Conservation (phyloP, 257 asterid genomes). For the Ehretia macrophylla region DNA sequence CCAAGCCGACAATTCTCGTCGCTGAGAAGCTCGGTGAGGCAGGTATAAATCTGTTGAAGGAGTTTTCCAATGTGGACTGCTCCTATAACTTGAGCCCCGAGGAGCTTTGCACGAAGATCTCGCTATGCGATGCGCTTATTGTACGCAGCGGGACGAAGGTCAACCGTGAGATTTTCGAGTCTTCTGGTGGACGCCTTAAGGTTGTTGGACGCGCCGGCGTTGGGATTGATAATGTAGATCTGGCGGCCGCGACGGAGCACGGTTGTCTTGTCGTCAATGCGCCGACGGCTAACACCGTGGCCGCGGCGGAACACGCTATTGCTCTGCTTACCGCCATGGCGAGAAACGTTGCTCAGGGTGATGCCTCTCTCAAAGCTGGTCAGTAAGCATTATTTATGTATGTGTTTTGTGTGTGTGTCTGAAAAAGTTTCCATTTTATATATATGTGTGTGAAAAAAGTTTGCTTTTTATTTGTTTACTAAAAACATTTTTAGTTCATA, state of each 20-base stretch:
- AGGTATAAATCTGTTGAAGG: slow-evolving; percentile 64
- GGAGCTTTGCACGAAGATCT: slow-evolving; percentile 90
- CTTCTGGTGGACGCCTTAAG: slow-evolving; percentile 81
- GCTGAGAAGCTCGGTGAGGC: slow-evolving; percentile 92
- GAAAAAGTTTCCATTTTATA: not conserved
- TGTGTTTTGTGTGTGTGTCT: not conserved
- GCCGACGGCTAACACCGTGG: slow-evolving; percentile 89
- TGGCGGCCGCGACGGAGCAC: slow-evolving; percentile 93
- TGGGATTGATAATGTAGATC: slow-evolving; percentile 94
- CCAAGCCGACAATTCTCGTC: slow-evolving; percentile 79
- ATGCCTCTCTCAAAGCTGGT: slow-evolving; percentile 89
- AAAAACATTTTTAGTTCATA: not conserved
- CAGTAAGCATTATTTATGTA: slow-evolving; percentile 14
- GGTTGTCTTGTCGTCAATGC: slow-evolving; percentile 92
- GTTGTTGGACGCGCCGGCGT: slow-evolving; percentile 98
- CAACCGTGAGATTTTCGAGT: slow-evolving; percentile 76
- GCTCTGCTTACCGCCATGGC: slow-evolving; percentile 89
- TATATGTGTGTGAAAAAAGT: not conserved
- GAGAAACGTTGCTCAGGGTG: slow-evolving; percentile 82
- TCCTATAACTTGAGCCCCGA: slow-evolving; percentile 82
- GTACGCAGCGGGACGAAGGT: slow-evolving; percentile 93
- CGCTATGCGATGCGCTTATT: slow-evolving; percentile 82
- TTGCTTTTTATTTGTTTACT: not conserved
- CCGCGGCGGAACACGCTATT: slow-evolving; percentile 96
- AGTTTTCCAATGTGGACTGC: slow-evolving; percentile 80